These are phyloP conservation scores for Sporothrix inflata DNA, from an alignment of 2,329 filamentous ascomycete genomes.

Conservation along the genomic window DNA sequence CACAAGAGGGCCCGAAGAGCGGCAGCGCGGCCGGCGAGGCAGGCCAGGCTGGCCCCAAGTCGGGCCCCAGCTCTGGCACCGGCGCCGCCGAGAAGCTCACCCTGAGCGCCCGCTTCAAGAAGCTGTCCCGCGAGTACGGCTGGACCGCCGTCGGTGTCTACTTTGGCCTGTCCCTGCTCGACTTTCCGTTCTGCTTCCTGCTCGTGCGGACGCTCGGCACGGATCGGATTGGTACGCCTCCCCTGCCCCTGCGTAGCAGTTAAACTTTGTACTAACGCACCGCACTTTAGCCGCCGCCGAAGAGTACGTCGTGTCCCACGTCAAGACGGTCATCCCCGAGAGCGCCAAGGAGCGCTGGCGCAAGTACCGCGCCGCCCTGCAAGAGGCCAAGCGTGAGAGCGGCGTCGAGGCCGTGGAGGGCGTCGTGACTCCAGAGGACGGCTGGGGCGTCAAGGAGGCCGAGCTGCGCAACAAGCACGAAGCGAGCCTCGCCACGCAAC, in stretches of 20 bases:
- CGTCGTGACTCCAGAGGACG: conserved; percentile 38
- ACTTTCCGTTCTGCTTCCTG: conserved; percentile 95
- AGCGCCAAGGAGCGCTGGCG: conserved; percentile 58
- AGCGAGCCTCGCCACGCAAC: conserved; percentile 81
- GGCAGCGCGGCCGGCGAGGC: background rate
- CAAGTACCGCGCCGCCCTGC: conserved; percentile 54
- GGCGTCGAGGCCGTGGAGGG: conserved; percentile 44
- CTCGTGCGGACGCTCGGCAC: conserved; percentile 81
- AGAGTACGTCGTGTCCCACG: conserved; percentile 65
- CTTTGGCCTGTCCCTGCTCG: conserved; percentile 75
- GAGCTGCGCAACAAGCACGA: conserved; percentile 63
- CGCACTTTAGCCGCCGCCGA: conserved; percentile 64
- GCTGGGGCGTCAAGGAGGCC: conserved; percentile 67
- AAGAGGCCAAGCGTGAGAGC: conserved; percentile 50
- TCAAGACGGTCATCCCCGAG: conserved; percentile 63
- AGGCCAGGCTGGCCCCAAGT: background rate
- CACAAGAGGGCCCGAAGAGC: conserved; percentile 32
- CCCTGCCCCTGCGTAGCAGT: background rate
- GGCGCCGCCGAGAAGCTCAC: conserved; percentile 47
- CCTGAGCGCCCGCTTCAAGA: conserved; percentile 74
- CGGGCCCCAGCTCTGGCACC: background rate
- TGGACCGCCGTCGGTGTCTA: conserved; percentile 95
- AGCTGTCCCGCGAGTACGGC: conserved; percentile 88
- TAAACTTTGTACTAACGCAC: background rate
- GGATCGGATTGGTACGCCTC: conserved; percentile 74